A percentile compares a stretch with the other conserved stretches of the same genome.
phyloP scores from a whole-genome alignment of 768 basidiomycete species.

The Mycena chlorophos region DNA sequence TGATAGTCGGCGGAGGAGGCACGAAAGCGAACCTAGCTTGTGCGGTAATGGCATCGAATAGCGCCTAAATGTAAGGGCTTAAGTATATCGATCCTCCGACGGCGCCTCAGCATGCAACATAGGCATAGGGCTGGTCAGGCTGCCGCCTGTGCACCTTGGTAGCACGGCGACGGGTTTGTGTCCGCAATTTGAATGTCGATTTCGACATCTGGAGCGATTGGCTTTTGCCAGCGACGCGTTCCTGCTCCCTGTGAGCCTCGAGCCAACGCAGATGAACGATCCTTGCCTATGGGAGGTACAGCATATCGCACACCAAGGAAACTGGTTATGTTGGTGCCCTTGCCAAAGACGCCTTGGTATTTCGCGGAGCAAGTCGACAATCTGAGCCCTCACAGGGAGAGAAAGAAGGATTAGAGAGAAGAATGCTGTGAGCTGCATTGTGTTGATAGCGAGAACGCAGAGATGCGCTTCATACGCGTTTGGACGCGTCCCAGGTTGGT shows the following conservation, averaged over 20 bases:
- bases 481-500: too few relatives aligned
- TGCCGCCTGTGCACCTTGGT: not conserved
- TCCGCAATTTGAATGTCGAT: constrained; percentile 2
- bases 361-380: constrained; percentile 26
- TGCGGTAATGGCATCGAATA: constrained; percentile 4
- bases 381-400: not conserved
- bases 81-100: too few relatives aligned
- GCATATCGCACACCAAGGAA: constrained; percentile 21
- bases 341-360: constrained; percentile 25
- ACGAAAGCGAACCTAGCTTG: constrained; percentile 5
- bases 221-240: constrained; percentile 3
- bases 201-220: not conserved
- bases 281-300: constrained; percentile 3
- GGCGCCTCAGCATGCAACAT: not conserved
- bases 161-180: not conserved
- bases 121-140: constrained; percentile 12
- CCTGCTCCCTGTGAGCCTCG: not conserved
- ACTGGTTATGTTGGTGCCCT: constrained; percentile 16
- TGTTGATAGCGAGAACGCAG: too few relatives aligned
- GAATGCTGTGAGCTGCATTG: not conserved
- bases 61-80: too few relatives aligned
- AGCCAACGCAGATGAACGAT: not conserved
- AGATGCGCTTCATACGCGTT: too few relatives aligned
- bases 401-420: not conserved
- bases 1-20: not conserved